phyloP scores from a whole-genome alignment of 306 rosid species.

The Hippophae tibetana region DNA sequence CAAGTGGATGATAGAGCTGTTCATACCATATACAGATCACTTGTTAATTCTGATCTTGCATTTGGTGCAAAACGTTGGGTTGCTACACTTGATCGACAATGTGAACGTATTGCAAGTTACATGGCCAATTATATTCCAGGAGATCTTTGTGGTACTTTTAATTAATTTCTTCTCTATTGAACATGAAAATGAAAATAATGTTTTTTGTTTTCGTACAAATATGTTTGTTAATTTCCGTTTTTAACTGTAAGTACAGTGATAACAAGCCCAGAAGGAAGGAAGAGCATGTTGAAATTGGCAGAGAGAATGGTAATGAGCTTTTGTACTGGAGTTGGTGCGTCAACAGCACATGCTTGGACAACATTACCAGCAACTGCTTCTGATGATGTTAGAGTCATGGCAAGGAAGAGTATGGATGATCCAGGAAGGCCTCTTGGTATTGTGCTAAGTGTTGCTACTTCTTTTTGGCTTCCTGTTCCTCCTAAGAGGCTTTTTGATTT shows the following conservation, averaged over 20 bases:
- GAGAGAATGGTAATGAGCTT: constrained; percentile 63
- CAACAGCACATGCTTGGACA: constrained; percentile 77
- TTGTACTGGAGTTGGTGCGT: constrained; percentile 52
- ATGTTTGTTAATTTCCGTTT: neutral
- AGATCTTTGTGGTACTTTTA: constrained; percentile 39
- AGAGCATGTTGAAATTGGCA: constrained; percentile 49
- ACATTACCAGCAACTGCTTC: constrained; percentile 40
- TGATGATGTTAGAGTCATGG: constrained; percentile 55
- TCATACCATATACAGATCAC: constrained; percentile 41
- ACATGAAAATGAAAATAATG: too few species aligned
- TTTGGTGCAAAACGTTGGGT: constrained; percentile 90
- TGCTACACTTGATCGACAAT: constrained; percentile 63
- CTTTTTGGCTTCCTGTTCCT: constrained; percentile 59
- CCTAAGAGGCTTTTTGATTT: constrained; percentile 46
- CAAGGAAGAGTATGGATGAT: constrained; percentile 44
- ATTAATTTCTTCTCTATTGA: too few species aligned
- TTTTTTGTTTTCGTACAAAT: too few species aligned
- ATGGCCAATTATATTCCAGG: constrained; percentile 53
- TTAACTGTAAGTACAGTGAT: constrained; percentile 23
- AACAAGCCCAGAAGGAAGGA: constrained; percentile 43
- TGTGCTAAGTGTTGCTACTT: constrained; percentile 64
- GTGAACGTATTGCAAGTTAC: constrained; percentile 66
- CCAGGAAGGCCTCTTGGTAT: constrained; percentile 60
- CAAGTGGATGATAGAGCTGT: constrained; percentile 56
- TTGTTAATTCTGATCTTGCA: constrained; percentile 58